Evolutionary conservation across 1,284 basidiomycete genomes (phyloP), one percentile per base, ranked within the genome.

Genomic region (Cryptococcus sp.): DNA sequence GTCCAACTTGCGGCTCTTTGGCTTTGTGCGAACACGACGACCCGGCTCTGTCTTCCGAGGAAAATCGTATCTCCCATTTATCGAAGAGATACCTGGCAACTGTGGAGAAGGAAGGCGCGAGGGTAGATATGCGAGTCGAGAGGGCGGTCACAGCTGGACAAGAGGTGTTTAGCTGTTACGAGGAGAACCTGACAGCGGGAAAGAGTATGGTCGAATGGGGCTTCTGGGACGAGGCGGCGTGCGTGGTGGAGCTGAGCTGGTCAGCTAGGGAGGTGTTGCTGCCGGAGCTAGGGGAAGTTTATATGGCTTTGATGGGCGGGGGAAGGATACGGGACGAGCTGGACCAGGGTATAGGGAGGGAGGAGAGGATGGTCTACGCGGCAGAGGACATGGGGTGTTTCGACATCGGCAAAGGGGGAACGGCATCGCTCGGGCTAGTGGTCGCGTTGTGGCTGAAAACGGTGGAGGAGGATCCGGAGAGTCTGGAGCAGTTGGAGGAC

Each of bases 91-190:
- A 53, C 28, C 43, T 53, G 7, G 51, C 18, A 5, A 47, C 47
- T 22, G 38, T 57, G 19, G 35, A 24, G 14, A 36, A 25, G n/a
- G 52, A 57, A 24, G 43, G 28, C 3, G 58, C 68, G 31, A 57
- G 56, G 5, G 63, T 67, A 12, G 66, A 72, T 28, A 66, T 75
- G 59, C 58, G 71, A 11, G 55, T 60, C 16, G 66, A 65, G 21
- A 35, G 45, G 14, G 50, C 44, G 0, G 54, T 55, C 0, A 34
- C 48, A 5, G 74, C 79, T 0, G 72, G 73, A 18, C 73, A 75
- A n/a, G 84, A 94, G 63, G 76, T 92, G 5, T 90, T 82, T 77
- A 94, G 93, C 71, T 86, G 85, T 2, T 94, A 94, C 66, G 89
- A 88, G 33, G 78, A 67, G 11, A 72, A 68, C 2, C 72, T 86